Base-by-base conservation (phyloP, 2,329 filamentous ascomycete genomes). In the Penicillium freii region DNA sequence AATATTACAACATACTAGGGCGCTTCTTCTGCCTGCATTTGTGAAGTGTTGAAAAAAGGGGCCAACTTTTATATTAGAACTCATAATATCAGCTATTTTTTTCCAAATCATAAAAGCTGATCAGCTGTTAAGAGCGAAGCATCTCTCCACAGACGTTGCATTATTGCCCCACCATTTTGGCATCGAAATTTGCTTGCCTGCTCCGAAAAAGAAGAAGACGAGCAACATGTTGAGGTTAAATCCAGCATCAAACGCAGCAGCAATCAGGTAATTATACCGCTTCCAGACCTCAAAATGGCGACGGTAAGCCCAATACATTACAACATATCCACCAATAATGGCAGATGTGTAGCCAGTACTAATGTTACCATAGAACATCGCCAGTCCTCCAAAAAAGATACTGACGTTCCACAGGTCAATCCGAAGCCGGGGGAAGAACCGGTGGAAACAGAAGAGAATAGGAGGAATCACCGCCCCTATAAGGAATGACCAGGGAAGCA, bases 91-190 rank as follows among this genome's bases (percentile, higher is more conserved):
- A 33, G 19, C 27, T 46, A 23, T 23, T 47, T 4, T 34, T 9
- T 23, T 3, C 2, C 13, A 9, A 47, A 23, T 34, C 1, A 23
- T 5, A 6, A 23, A 33, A 34, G 19, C 9, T 23, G 23, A 23
- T 52, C 47, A 62, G 29, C 49, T 63, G 31, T 73, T 69, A 54
- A 84, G 60, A 3, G 82, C 81, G 75, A 86, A 87, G 67, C 84
- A 87, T 53, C 84, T 76, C 71, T 87, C 84, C 43, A 81, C 80
- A n/a, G 67, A 71, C 7, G 77, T 72, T 29, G 71, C 77, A 62
- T 84, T 80, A 63, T 87, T 87, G 0, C 84, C 84, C 83, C 84
- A 87, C 84, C 84, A 87, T 59, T 83, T 68, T n/a, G 83, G 83
- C 84, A 86, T 86, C 17, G 71, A 75, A 8, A 85, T 71, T 33